Evolutionary conservation across 345 rosid genomes (phyloP), one percentile per base, ranked within the genome.

Genomic region (Excoecaria agallocha): DNA sequence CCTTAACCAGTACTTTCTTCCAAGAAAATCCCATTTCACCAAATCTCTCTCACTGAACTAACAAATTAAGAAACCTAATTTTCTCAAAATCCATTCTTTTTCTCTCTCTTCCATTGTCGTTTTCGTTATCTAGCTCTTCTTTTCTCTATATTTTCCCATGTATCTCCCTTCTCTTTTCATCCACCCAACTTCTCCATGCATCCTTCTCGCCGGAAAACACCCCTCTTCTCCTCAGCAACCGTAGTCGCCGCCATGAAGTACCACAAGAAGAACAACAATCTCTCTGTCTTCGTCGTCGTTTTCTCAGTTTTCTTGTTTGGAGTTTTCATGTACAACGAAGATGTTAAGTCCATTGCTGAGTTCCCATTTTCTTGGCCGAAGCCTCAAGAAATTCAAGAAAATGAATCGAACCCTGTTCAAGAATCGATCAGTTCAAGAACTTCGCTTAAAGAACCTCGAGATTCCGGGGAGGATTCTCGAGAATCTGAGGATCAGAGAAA

Each of bases 361-460:
- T 92, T 90, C 22, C 97, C 98, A 46, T 92, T 94, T 81, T 92
- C 98, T 0, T 77, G 82, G 82, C 86, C 80, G 0, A 89, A 67
- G 56, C 71, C 78, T 56, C 81, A 73, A 77, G 87, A 87, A 61
- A 25, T 79, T 38, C 89, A 73, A 55, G 85, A 85, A 43, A 80
- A 79, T 43, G 3, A 49, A 71, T 54, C 43, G 17, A 76, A 1
- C 80, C 78, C 76, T 15, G 74, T 80, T 78, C 86, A 82, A 80
- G 91, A 87, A 67, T 24, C 59, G 8, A 2, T 22, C 6, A 66
- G 63, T 69, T 84, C 84, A 57, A 78, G 82, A 79, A 81, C 86
- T 69, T 79, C 84, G 3, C 62, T 72, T 0, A 81, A 81, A 46
- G 86, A 81, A 17, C 62, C 81, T 41, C 82, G 70, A 15, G 76